Evolutionary conservation across 257 asterid species (phyloP).

Genomic region (Handroanthus guayacan): DNA sequence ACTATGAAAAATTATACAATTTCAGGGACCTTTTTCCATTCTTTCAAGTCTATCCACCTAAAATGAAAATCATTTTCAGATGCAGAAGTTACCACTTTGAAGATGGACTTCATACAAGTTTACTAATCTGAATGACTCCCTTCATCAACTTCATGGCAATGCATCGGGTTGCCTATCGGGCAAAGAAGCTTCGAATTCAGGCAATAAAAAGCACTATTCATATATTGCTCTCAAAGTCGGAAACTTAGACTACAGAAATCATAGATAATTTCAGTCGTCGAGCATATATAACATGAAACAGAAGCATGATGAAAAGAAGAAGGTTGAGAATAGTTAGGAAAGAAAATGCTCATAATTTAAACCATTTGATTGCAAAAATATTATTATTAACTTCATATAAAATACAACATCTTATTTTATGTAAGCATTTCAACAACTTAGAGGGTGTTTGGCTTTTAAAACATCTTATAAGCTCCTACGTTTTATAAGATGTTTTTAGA

Average conservation of each 20-base stretch:
- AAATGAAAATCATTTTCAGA: constrained; percentile 2
- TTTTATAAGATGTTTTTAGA: too few relatives aligned
- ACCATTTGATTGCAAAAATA: too few relatives aligned
- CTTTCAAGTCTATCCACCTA: not conserved
- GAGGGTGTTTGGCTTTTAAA: too few relatives aligned
- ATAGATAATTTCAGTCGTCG: not conserved
- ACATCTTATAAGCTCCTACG: too few relatives aligned
- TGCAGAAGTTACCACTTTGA: not conserved
- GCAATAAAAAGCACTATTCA: constrained; percentile 54
- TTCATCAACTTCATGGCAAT: constrained; percentile 30
- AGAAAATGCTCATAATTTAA: not conserved
- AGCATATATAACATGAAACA: not conserved
- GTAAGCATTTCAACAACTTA: too few relatives aligned
- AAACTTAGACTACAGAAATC: constrained; percentile 54
- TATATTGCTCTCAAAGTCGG: constrained; percentile 54
- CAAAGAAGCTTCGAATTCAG: constrained; percentile 69
- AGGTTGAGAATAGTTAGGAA: not conserved
- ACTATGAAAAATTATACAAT: not conserved
- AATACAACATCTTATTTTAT: too few relatives aligned
- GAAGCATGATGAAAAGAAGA: not conserved
- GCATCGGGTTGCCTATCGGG: constrained; percentile 85
- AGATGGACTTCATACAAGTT: not conserved
- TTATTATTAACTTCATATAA: too few relatives aligned
- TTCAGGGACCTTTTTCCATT: not conserved
- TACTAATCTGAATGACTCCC: not conserved